Base-by-base conservation (phyloP, 768 basidiomycete genomes). In the Inosperma sp. region DNA sequence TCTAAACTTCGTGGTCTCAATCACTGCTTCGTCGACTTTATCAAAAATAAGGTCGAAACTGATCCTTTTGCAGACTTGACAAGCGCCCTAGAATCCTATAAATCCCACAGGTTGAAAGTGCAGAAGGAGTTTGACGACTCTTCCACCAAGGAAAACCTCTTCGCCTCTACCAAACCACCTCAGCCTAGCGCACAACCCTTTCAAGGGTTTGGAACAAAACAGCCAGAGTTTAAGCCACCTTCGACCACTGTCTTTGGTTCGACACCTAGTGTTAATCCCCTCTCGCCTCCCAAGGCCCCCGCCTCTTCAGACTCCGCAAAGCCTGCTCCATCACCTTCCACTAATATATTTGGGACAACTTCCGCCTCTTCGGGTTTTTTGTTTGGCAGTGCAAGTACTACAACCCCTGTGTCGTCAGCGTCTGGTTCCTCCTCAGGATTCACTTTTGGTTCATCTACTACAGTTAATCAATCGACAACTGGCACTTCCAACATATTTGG, bases 1-100 rank as follows among this genome's bases (percentile, higher is more conserved):
- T 78, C 70, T 33, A 78, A 81, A 21, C 75, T 90, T n/a, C 82
- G 88, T 29, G 87, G 86, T 12, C 73, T 90, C 34, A 90, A 90
- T 59, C 66, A 76, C 27, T 86, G 84, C 2, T 71, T 89, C 53
- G 62, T 85, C 19, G 69, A 76, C n/a, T 74, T 78, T 12, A 63
- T 87, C 48, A 71, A 77, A 25, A 76, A 77, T 52, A 77, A 79
- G 17, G 70, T 86, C 17, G 79, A 84, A 42, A 69, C 75, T 13
- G 86, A 90, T 65, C 83, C 87, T 2, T 89, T 88, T 62, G 62
- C 68, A n/a, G 84, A 90, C 54, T 61, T 87, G 9, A 67, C 75
- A n/a, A 63, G 68, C 25, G 51, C 83, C 5, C 56, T 85, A 7
- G 78, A 81, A 52, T 73, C 73, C 35, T 90, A 90, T 66, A 82